Evolutionary conservation across 306 rosid genomes (phyloP), one percentile per base, ranked within the genome.

Genomic region (Quercus ilex): DNA sequence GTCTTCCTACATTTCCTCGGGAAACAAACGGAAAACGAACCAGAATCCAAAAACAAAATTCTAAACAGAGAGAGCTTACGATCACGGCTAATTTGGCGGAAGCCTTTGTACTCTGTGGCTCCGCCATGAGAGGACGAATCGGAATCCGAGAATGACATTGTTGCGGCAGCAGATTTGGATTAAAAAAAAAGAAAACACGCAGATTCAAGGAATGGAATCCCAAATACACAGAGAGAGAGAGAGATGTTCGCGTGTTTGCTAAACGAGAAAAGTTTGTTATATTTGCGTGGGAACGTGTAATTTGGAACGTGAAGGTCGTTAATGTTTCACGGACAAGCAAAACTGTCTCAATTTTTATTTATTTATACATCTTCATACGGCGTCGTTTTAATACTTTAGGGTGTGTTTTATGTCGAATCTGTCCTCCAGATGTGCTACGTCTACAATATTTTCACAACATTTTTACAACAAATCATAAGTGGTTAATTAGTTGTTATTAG

Each of bases 71-170:
- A 71, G 74, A 68, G 55, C 97, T 89, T 77, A 95, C 98, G 86
- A 43, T 95, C 97, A 25, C 92, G 99, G 72, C 92, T 92, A 84
- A 84, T 64, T 74, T 92, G 92, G 17, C 90, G 89, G 84, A 92
- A 92, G 52, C 65, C 77, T 82, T 87, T 92, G 88, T 90, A 89
- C 63, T 92, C 98, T 1, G 88, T 6, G 67, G 83, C 57, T 82
- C 90, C 83, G 74, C 90, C 87, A 38, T 76, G 67, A 58, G 89
- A 83, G 65, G 88, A 86, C 52, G 85, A 55, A 28, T 92, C 99
- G 41, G 95, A 90, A 80, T 94, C 97, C 18, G 99, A 94, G 41
- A 91, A 81, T 26, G 98, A 94, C 99, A 94, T 93, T 49, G 80
- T 73, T 74, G 82, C 38, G 59, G 75, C 76, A 72, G 76, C 41